phyloP scores from a whole-genome alignment of 1,139 yeast genomes.

The Kurtzmaniella natalensis region DNA sequence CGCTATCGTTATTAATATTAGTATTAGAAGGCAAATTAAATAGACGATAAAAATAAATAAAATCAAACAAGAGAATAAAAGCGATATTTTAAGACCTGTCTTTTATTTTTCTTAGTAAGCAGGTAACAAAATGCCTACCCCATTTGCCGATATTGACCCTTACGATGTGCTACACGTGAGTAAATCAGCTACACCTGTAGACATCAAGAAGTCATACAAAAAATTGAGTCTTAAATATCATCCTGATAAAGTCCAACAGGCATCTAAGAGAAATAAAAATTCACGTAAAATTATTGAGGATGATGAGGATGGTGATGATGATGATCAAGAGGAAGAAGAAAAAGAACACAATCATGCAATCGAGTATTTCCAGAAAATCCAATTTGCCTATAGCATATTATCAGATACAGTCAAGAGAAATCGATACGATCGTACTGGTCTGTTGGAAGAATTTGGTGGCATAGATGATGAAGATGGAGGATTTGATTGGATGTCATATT shows the following conservation, averaged over 20 bases:
- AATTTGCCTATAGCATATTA: constrained; percentile 70
- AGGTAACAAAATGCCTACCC: constrained; percentile 41
- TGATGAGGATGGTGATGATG: constrained; percentile 14
- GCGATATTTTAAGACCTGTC: too few species aligned
- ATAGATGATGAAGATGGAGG: constrained; percentile 27
- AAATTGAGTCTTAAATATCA: constrained; percentile 65
- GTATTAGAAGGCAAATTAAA: too few species aligned
- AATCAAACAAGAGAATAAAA: too few species aligned
- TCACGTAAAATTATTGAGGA: too few species aligned
- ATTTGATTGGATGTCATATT: constrained; percentile 65
- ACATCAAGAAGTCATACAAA: constrained; percentile 69
- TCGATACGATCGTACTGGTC: constrained; percentile 65
- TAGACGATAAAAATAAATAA: too few species aligned
- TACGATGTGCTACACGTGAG: constrained; percentile 53
- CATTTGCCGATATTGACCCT: constrained; percentile 61
- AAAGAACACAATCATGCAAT: constrained; percentile 28
- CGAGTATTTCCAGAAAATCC: constrained; percentile 60
- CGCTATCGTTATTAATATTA: too few species aligned
- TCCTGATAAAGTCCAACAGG: constrained; percentile 68
- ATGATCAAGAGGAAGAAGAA: not conserved
- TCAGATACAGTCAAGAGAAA: constrained; percentile 54
- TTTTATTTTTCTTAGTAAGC: too few species aligned
- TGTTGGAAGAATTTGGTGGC: constrained; percentile 5
- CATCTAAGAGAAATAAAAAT: too few species aligned
- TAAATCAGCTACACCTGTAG: constrained; percentile 41